Evolutionary conservation across 768 basidiomycete species (phyloP), one percentile per base, ranked within the genome.

Genomic region (Galerina marginata): DNA sequence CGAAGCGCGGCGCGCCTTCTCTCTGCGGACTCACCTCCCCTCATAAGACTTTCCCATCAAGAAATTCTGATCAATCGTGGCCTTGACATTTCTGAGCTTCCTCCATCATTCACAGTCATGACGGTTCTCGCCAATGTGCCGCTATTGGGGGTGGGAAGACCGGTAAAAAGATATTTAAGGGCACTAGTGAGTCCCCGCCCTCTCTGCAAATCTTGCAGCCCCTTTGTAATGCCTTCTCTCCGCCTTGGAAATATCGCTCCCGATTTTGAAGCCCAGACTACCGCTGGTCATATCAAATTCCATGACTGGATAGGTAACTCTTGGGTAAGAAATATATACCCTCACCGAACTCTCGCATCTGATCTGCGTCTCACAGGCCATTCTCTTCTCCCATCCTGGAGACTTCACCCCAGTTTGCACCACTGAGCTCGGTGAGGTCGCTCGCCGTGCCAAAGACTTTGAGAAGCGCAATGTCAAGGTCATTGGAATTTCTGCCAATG

Each of bases 391-490:
- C 33, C 95, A 97, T 75, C 95, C 95, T 0, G 95, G 91, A 45
- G 91, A 94, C 71, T 94, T 94, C 72, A 92, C 91, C n/a, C 91
- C 92, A 50, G 90, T 96, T 54, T 95, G 93, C 84, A 96, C 97
- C 49, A 99, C 97, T 55, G 97, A 99, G 80, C 90, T 99, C 40
- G 95, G 93, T 52, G 96, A 97, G 73, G 95, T 97, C 44, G 91
- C 97, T 51, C 89, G 93, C 64, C 91, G 93, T 60, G 83, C 86
- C 12, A 79, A 80, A 14, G 96, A 98, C 75, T 99, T 98, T 73
- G 81, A 78, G 52, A 87, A 89, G 71, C 90, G 97, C 62, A 86
- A 87, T 65, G 95, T 98, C 71, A 98, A 99, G 79, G 83, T 96
- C 63, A 94, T 96, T 63, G 95, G 95, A 42, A 86, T 99, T 60